phyloP scores from a whole-genome alignment of 495 filamentous ascomycete species.

The Penicillium turbatum region DNA sequence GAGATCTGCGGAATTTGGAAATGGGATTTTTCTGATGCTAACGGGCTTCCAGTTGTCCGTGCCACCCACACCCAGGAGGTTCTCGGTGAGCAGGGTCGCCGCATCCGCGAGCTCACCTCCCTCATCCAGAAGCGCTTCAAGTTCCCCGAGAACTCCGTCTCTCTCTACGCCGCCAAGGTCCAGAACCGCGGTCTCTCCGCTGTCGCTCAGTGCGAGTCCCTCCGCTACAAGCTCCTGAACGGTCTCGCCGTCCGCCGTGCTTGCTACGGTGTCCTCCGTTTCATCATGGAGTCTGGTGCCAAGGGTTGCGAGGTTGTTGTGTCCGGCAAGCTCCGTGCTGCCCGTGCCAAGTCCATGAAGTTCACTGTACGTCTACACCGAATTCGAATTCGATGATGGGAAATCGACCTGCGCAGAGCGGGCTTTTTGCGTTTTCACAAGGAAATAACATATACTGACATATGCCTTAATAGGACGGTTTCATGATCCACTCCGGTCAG shows the following conservation, averaged over 20 bases:
- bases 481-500: slow-evolving; percentile 99
- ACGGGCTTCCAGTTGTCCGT: slow-evolving; percentile 71
- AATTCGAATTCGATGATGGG: not conserved
- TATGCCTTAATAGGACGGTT: slow-evolving; percentile 65
- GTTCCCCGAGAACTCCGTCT: slow-evolving; percentile 99
- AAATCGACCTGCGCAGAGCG: not conserved
- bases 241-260: slow-evolving; percentile 94
- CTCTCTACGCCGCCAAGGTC: slow-evolving; percentile 99
- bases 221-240: slow-evolving; percentile 99
- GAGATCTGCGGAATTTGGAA: slow-evolving; percentile 11
- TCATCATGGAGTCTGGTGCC: slow-evolving; percentile 99
- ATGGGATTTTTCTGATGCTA: slow-evolving; percentile 28
- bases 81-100: slow-evolving; percentile 97
- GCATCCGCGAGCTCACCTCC: slow-evolving; percentile 98
- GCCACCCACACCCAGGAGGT: slow-evolving; percentile 99
- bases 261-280: slow-evolving; percentile 98
- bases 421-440: not conserved
- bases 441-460: too few species aligned
- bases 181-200: slow-evolving; percentile 99
- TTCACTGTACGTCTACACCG: slow-evolving; percentile 70
- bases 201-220: slow-evolving; percentile 99
- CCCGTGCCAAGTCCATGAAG: slow-evolving; percentile 99
- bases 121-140: slow-evolving; percentile 99
- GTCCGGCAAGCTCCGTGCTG: slow-evolving; percentile 96
- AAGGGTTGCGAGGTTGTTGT: slow-evolving; percentile 99